Base-by-base conservation (phyloP, 441 rosid genomes). In the Viola pubescens region DNA sequence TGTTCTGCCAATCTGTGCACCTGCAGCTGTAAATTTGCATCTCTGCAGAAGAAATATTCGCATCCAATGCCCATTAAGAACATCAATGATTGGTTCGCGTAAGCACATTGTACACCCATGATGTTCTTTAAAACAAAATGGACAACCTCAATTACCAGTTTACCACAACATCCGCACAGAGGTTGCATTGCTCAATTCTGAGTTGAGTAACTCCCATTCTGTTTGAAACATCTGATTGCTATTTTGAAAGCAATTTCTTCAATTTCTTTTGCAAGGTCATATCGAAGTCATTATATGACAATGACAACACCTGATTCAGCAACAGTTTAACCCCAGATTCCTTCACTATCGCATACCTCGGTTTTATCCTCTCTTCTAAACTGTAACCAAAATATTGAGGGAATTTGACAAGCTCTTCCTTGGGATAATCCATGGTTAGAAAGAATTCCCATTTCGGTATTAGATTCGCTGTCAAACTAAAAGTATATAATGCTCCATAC, bases 321-420 rank as follows among this genome's bases (percentile, higher is more conserved):
- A 73, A 60, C 59, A 78, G 39, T 46, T 41, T 70, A 5, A 75
- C 75, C 42, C 76, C 77, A 51, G 61, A 42, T 48, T 70, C 77
- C 75, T 65, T 70, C 59, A 78, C 73, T 47, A 39, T 59, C 45
- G 75, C 79, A 72, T 72, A 73, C 71, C 82, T 70, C 9, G 79
- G 82, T 59, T 68, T 78, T 54, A 78, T 73, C 71, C 82, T 72
- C 34, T 54, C 68, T 67, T 72, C 77, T 70, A 75, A 68, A 60
- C 79, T 72, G 66, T 68, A 68, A 47, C 72, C 67, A 12, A 68
- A 68, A 68, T 68, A 68, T 9, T 61, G 72, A 43, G 72, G 72
- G 38, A 61, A 68, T 61, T 68, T 68, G 0, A 68, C 72, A 7
- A 68, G 72, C 43, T 68, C 67, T 12, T 57, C 50, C 37, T 57